Percentiles rank a stretch among this genome's conserved stretches.
phyloP scores from a whole-genome alignment of 345 rosid genomes.

The Nephelium lappaceum region DNA sequence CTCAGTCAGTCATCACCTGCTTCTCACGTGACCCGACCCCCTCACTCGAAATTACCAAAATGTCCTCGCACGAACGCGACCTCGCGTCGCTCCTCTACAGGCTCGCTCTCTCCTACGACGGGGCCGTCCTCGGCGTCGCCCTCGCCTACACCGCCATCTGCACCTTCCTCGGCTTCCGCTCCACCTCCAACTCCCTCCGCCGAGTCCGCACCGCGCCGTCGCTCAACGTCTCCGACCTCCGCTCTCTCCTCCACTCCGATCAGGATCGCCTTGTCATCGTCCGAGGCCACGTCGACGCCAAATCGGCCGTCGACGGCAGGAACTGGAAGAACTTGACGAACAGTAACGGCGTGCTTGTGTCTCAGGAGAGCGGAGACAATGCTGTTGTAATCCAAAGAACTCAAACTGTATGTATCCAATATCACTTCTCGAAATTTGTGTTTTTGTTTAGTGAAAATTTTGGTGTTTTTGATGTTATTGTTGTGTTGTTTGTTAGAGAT shows the following conservation, averaged over 20 bases:
- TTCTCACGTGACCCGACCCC: neutral
- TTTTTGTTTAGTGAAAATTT: neutral
- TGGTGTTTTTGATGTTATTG: neutral
- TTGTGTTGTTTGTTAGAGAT: neutral
- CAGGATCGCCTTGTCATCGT: constrained; percentile 50
- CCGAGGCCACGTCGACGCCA: constrained; percentile 66
- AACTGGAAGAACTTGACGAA: constrained; percentile 38
- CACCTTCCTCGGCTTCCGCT: constrained; percentile 44
- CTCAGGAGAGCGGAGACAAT: constrained; percentile 77
- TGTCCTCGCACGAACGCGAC: constrained; percentile 82
- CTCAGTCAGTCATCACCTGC: neutral
- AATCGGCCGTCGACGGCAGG: constrained; percentile 42
- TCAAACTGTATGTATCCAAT: constrained; percentile 56
- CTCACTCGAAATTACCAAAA: constrained; percentile 19
- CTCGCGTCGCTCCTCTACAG: constrained; percentile 50
- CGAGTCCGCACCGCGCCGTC: constrained; percentile 56
- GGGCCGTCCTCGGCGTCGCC: constrained; percentile 77
- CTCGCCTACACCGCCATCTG: constrained; percentile 72
- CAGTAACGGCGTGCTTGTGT: constrained; percentile 45
- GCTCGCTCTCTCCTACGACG: constrained; percentile 82
- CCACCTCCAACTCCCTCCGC: constrained; percentile 56
- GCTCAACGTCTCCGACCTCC: constrained; percentile 65
- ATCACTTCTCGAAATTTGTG: neutral
- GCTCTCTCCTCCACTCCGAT: constrained; percentile 45
- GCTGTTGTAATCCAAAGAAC: constrained; percentile 82